phyloP scores from a whole-genome alignment of 306 rosid genomes.

The Luffa acutangula region DNA sequence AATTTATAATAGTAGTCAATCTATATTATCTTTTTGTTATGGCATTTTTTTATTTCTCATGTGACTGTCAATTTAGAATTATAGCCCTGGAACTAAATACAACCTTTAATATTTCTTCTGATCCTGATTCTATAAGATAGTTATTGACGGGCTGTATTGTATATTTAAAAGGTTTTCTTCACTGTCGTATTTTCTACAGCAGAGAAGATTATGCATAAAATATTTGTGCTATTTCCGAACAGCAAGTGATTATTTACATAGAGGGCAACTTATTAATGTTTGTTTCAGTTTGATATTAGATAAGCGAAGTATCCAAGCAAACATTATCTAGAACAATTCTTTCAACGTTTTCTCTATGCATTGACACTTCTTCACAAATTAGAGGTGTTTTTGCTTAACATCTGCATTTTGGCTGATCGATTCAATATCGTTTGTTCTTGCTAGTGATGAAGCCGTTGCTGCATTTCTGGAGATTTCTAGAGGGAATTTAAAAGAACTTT shows the following conservation, averaged over 20 bases:
- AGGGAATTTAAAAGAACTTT: conserved; percentile 49
- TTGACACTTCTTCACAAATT: not conserved
- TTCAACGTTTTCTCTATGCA: not conserved
- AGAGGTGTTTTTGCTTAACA: not conserved
- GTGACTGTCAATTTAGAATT: not conserved
- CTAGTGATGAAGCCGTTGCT: conserved; percentile 79
- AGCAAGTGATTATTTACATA: not conserved
- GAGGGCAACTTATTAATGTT: not conserved
- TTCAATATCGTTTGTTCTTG: not conserved
- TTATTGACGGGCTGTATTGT: not conserved
- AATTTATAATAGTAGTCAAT: not conserved
- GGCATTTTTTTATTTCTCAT: not conserved
- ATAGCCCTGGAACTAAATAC: not conserved
- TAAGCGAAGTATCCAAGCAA: not conserved
- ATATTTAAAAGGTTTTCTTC: not conserved
- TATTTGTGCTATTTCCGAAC: not conserved
- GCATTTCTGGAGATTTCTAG: conserved; percentile 63
- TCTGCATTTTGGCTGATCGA: not conserved
- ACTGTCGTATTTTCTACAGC: not conserved
- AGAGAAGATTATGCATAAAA: not conserved
- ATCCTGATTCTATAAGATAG: not conserved
- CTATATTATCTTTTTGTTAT: not conserved
- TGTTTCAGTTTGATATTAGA: not conserved
- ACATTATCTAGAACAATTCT: not conserved
- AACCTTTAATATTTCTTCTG: not conserved